phyloP scores from a whole-genome alignment of 2,329 filamentous ascomycete genomes.

The Pseudogymnoascus sp. region DNA sequence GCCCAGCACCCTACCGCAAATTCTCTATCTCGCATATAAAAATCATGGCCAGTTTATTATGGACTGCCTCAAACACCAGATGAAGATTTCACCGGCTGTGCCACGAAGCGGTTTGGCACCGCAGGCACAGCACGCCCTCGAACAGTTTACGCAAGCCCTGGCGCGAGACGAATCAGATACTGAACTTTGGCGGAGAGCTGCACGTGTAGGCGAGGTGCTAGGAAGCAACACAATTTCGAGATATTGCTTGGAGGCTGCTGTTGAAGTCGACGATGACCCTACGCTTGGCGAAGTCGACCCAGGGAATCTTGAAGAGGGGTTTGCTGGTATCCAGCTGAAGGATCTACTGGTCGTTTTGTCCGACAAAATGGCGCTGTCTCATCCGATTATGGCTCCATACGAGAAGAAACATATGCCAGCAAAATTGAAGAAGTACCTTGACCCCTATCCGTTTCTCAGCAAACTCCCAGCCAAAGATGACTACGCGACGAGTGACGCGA shows the following conservation, averaged over 20 bases:
- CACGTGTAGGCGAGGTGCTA: constrained; percentile 50
- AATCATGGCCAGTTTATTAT: constrained; percentile 88
- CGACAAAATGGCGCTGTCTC: constrained; percentile 49
- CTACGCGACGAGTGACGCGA: neutral
- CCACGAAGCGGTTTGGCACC: constrained; percentile 20
- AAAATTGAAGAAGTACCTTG: constrained; percentile 45
- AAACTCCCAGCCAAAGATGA: neutral
- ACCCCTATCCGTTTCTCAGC: constrained; percentile 51
- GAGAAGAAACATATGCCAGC: constrained; percentile 42
- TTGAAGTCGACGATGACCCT: constrained; percentile 60
- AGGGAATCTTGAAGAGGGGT: constrained; percentile 53
- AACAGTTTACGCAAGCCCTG: constrained; percentile 50
- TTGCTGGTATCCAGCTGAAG: constrained; percentile 55
- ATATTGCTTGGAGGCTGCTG: constrained; percentile 57
- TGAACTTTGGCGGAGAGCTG: constrained; percentile 54
- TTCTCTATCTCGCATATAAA: constrained; percentile 88
- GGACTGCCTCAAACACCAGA: constrained; percentile 57
- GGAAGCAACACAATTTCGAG: constrained; percentile 49
- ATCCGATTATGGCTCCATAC: constrained; percentile 54
- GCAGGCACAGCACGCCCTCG: constrained; percentile 37
- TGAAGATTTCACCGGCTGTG: constrained; percentile 33
- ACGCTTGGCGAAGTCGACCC: constrained; percentile 54
- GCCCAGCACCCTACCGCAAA: constrained; percentile 76
- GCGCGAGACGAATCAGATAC: constrained; percentile 60
- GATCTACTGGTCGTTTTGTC: constrained; percentile 43